Base-by-base conservation (phyloP, 139 green algal genomes). In the Volvox africanus region DNA sequence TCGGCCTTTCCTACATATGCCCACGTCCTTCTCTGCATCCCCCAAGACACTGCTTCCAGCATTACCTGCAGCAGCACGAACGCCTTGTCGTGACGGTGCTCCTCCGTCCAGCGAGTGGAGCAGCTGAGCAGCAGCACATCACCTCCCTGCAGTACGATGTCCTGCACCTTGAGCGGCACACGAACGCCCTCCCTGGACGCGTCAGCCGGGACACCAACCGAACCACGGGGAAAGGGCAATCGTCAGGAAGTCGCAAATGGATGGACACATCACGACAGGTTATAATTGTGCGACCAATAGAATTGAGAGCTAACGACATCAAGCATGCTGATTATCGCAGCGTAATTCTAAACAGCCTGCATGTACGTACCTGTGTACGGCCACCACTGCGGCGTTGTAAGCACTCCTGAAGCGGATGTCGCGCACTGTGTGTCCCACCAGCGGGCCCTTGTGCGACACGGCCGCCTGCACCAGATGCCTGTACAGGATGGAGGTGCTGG, bases 331-430 rank as follows among this genome's bases (percentile, higher is more conserved):
- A 9, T 55, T 55, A 5, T 55, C 44, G 5, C 44, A 55, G 44
- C 44, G 44, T 9, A 55, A 9, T 55, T 55, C 44, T 55, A 9
- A 55, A 55, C 44, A 5, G 9, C 44, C 44, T 14, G 44, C 44
- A 55, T 9, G 44, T 55, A 55, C 82, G 0, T 24, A 88, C 82
- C 82, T 93, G 50, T 97, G 96, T 24, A 99, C 93, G 9, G 95
- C 97, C 81, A 99, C 92, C 44, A 99, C 92, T 13, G 96, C 97
- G 5, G 97, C 97, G 19, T 96, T 96, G 93, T 97, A 98, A 19
- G 91, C 88, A 26, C 93, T 91, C 19, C 96, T 89, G 93, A 98
- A 98, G 18, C 91, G 89, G 28, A 96, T 26, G 26, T 98, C 96
- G 2, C 93, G 86, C 3, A 97, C 88, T 0, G 89, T 94, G 19